Percentiles rank a stretch among this genome's conserved stretches.
These are phyloP conservation scores for Clitopilus passeckerianus DNA, from an alignment of 768 basidiomycete species.

Conservation along the genomic window DNA sequence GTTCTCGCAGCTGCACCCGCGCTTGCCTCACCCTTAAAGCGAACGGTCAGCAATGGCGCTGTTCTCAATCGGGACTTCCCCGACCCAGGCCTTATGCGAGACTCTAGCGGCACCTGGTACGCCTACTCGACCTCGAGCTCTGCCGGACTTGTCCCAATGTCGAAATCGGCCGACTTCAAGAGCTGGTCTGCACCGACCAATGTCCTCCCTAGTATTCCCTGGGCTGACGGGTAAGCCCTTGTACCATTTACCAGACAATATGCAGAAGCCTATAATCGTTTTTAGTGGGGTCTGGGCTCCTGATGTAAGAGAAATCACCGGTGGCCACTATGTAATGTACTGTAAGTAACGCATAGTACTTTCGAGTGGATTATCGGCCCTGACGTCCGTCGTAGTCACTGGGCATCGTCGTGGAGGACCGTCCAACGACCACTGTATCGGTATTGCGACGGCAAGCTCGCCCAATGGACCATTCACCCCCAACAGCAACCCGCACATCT, in stretches of 20 bases:
- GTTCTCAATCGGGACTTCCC: conserved; percentile 8
- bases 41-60: conserved; percentile 5
- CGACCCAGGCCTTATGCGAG: conserved; percentile 9
- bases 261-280: background rate
- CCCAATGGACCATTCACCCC: conserved; percentile 21
- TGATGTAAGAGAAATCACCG: conserved; percentile 9
- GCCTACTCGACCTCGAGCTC: conserved; percentile 6
- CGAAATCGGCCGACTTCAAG: conserved; percentile 9
- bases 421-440: conserved; percentile 17
- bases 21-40: background rate
- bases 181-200: conserved; percentile 10
- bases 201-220: conserved; percentile 10
- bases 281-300: conserved; percentile 14
- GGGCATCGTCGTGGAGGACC: conserved; percentile 5
- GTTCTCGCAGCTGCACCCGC: background rate
- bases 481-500: conserved; percentile 13
- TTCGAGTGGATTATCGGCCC: background rate
- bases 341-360: conserved; percentile 2
- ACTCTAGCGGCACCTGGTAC: conserved; percentile 6
- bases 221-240: conserved; percentile 11
- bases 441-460: conserved; percentile 18
- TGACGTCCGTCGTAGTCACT: conserved; percentile 15
- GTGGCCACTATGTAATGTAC: conserved; percentile 3
- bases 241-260: background rate
- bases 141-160: conserved; percentile 3